Evolutionary conservation across 805 yeast genomes (phyloP).

Genomic region (Myxozyma sirexii): DNA sequence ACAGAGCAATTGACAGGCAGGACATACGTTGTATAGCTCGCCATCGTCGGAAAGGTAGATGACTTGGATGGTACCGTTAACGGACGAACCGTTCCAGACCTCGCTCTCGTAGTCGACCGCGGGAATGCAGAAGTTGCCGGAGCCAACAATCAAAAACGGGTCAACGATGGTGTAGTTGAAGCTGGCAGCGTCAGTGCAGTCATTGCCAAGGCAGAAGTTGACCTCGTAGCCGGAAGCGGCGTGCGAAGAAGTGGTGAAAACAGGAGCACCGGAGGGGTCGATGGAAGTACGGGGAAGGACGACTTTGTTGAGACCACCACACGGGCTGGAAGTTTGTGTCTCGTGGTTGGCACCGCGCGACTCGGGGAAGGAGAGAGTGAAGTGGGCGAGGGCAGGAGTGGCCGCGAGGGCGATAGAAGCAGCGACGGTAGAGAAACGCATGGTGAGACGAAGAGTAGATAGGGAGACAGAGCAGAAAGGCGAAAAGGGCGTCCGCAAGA

Average conservation of each 20-base stretch:
- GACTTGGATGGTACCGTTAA: conserved; percentile 39
- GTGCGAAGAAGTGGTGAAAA: conserved; percentile 35
- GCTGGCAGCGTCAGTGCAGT: conserved; percentile 32
- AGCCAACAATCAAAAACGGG: conserved; percentile 34
- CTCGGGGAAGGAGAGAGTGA: conserved; percentile 36
- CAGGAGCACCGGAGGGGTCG: conserved; percentile 35
- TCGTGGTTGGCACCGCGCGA: conserved; percentile 37
- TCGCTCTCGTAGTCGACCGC: conserved; percentile 28
- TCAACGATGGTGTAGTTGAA: conserved; percentile 33
- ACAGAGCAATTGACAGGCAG: neutral
- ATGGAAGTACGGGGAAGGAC: conserved; percentile 31
- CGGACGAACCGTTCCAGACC: conserved; percentile 25
- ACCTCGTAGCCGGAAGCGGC: conserved; percentile 31
- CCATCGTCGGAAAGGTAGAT: conserved; percentile 37
- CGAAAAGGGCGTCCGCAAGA: neutral
- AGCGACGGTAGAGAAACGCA: conserved; percentile 28
- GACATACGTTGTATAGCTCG: conserved; percentile 36
- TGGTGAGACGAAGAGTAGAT: conserved; percentile 2
- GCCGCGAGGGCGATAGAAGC: conserved; percentile 20
- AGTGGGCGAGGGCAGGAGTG: conserved; percentile 38
- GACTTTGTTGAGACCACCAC: conserved; percentile 35
- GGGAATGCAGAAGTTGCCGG: conserved; percentile 39
- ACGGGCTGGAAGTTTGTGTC: conserved; percentile 37
- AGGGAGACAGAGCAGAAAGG: neutral
- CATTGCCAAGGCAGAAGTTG: conserved; percentile 34